Evolutionary conservation across 495 filamentous ascomycete genomes (phyloP).

Genomic region (Copromyces sp.): DNA sequence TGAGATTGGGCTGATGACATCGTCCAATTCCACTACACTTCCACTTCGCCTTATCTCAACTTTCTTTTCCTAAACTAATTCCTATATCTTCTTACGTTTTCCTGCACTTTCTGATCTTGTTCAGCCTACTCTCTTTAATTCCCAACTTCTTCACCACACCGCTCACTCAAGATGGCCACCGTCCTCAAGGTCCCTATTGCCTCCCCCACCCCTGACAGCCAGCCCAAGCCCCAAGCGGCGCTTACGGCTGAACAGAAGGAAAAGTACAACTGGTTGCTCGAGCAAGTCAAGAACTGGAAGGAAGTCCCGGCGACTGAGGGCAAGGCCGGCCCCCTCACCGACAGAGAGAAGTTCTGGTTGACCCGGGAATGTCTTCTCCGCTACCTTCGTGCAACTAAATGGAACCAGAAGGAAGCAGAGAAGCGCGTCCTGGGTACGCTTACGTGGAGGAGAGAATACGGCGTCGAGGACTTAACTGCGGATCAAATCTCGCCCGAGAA

Average conservation of each 20-base stretch:
- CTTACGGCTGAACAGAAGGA: constrained; percentile 68
- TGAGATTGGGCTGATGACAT: not conserved
- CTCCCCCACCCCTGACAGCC: constrained; percentile 45
- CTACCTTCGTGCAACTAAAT: constrained; percentile 89
- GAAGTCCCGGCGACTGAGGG: constrained; percentile 57
- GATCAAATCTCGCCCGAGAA: constrained; percentile 87
- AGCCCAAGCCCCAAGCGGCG: constrained; percentile 38
- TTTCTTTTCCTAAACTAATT: not conserved
- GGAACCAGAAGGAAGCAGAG: constrained; percentile 65
- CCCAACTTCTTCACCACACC: not conserved
- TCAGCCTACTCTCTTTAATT: not conserved
- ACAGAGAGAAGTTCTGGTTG: constrained; percentile 78
- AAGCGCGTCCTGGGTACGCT: constrained; percentile 70
- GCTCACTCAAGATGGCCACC: constrained; percentile 20
- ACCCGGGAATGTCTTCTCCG: constrained; percentile 86
- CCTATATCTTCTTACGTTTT: not conserved
- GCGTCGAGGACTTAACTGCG: constrained; percentile 57
- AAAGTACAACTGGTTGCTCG: constrained; percentile 71
- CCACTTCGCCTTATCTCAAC: not conserved
- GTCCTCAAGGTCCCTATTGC: constrained; percentile 59
- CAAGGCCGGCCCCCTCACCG: constrained; percentile 55
- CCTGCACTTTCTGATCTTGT: not conserved
- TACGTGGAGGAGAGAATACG: constrained; percentile 83
- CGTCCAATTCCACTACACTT: not conserved
- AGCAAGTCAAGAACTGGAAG: constrained; percentile 56